A percentile compares a stretch with the other conserved stretches of the same genome.
These are phyloP conservation scores for Kalanchoe fedtschenkoi DNA, from an alignment of 164 flowering plant genomes.

Conservation along the genomic window DNA sequence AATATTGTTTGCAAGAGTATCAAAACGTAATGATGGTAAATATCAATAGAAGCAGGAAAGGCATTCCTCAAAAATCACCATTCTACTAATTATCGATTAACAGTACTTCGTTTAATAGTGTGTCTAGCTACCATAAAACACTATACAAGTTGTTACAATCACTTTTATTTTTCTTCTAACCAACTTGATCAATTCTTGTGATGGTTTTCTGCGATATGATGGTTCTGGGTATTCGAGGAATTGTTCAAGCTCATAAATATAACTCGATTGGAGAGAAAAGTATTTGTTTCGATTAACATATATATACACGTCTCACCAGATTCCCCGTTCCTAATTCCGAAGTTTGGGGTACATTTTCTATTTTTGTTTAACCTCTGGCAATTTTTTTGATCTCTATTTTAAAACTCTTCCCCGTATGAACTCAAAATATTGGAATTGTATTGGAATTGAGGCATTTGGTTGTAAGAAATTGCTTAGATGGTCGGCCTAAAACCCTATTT, in stretches of 20 bases:
- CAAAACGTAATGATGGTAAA: slow-evolving; percentile 63
- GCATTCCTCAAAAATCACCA: slow-evolving; percentile 92
- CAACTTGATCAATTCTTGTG: too few relatives aligned
- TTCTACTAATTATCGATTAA: slow-evolving; percentile 53
- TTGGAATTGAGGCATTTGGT: neutral
- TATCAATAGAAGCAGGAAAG: slow-evolving; percentile 72
- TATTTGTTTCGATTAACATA: neutral
- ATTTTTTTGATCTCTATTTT: neutral
- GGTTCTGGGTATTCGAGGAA: neutral
- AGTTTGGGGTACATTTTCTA: neutral
- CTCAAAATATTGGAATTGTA: neutral
- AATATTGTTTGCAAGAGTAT: slow-evolving; percentile 42
- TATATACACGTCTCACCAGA: too few relatives aligned
- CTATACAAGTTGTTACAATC: neutral
- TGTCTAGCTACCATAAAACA: neutral
- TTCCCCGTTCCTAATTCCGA: neutral
- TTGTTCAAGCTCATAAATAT: too few relatives aligned
- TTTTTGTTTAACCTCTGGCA: neutral
- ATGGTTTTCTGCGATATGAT: too few relatives aligned
- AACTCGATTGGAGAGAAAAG: too few relatives aligned
- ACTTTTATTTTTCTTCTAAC: too few relatives aligned
- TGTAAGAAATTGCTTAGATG: neutral
- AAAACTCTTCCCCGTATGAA: too few relatives aligned
- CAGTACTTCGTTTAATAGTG: too few relatives aligned
- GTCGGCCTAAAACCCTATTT: neutral